Base-by-base conservation (phyloP, 1,139 yeast species). In the Debaryomyces coudertii region DNA sequence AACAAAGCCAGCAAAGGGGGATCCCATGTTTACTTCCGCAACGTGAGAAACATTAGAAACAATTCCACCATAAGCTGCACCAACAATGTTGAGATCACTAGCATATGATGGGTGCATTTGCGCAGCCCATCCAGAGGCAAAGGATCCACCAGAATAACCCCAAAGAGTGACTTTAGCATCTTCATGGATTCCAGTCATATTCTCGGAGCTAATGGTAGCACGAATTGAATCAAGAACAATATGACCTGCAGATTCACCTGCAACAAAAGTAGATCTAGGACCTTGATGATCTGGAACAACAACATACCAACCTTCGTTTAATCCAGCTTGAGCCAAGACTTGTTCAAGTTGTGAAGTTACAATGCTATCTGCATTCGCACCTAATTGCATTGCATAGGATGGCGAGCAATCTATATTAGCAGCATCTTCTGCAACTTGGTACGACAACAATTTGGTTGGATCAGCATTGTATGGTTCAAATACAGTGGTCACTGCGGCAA, bases 91-190 rank as follows among this genome's bases (percentile, higher is more conserved):
- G 38, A 69, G 55, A 9, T 68, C 71, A 2, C 67, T 65, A 3
- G 74, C 71, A 47, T 69, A 69, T 1, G 43, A 31, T 4, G 68
- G 67, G 22, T 62, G 67, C 27, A 67, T 51, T 11, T 65, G 54
- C 4, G 71, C 60, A 3, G 71, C 70, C 73, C 73, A 69, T 1
- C 63, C 61, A 23, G 67, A 51, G 1, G 74, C 68, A 16, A 66
- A 53, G 2, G 71, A 54, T 1, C 74, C 73, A n/a, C 74, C 74
- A 3, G 72, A 66, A 48, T 69, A 70, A 0, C 76, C 75, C 66
- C 69, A 67, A 40, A 69, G 38, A 1, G 56, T 61, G 5, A 62
- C 52, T 39, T 59, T 50, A 6, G 72, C 68, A 33, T 57, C 52
- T 0, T 51, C 14, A 5, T 54, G 42, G 9, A 65, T 36, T 1